phyloP scores from a whole-genome alignment of 352 stramenopile genomes.

The Vaucheria bursata region DNA sequence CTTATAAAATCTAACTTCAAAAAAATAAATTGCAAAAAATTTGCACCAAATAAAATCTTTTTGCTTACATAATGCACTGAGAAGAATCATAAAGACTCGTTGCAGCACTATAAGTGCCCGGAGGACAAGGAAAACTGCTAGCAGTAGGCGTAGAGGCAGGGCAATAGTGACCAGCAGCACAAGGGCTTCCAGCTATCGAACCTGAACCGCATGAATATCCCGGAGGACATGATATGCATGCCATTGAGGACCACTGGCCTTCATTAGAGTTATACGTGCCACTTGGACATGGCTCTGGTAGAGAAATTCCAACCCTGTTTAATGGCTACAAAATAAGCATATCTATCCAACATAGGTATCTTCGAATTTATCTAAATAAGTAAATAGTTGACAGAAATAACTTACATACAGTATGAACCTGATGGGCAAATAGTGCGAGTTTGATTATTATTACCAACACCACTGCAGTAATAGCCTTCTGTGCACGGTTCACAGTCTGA shows the following conservation, averaged over 20 bases:
- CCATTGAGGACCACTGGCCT: conserved; percentile 29
- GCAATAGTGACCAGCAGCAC: conserved; percentile 53
- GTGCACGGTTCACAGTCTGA: conserved; percentile 70
- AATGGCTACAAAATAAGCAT: background rate
- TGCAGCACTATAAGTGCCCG: conserved; percentile 65
- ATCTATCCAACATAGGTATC: background rate
- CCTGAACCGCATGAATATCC: conserved; percentile 51
- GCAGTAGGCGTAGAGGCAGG: conserved; percentile 53
- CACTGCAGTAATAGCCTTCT: conserved; percentile 72
- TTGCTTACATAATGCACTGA: conserved; percentile 50
- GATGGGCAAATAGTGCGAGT: conserved; percentile 41
- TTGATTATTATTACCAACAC: conserved; percentile 31
- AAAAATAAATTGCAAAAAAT: conserved; percentile 45
- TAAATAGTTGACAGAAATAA: too few relatives aligned
- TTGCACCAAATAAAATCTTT: conserved; percentile 55
- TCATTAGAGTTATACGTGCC: conserved; percentile 67
- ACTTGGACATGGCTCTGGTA: conserved; percentile 55
- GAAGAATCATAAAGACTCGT: conserved; percentile 54
- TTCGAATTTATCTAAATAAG: background rate
- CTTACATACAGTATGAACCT: conserved; percentile 51
- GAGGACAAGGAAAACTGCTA: conserved; percentile 67
- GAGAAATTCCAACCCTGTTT: background rate
- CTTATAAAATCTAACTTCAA: background rate
- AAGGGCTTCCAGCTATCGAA: conserved; percentile 12
- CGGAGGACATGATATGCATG: conserved; percentile 36